These are phyloP conservation scores for Sclerotinia glacialis DNA, from an alignment of 2,329 filamentous ascomycete species.

Conservation along the genomic window DNA sequence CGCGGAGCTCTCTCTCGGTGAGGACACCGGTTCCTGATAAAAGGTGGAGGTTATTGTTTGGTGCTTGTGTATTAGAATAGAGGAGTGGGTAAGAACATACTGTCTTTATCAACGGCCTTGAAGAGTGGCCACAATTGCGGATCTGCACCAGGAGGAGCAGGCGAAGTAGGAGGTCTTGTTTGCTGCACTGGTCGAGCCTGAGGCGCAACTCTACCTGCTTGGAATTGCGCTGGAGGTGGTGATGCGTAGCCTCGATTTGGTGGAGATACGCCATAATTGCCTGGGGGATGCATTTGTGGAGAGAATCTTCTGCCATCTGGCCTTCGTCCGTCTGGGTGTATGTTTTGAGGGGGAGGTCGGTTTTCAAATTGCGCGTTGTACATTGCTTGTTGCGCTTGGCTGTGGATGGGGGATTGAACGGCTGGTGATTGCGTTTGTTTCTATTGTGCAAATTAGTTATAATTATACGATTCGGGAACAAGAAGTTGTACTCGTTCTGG, in stretches of 20 bases:
- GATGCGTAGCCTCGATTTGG: constrained; percentile 46
- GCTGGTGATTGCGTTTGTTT: constrained; percentile 15
- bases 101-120: constrained; percentile 82
- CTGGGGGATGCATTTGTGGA: constrained; percentile 33
- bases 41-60: constrained; percentile 16
- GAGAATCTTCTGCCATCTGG: constrained; percentile 29
- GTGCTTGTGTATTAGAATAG: not conserved
- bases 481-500: constrained; percentile 44
- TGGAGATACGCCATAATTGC: constrained; percentile 37
- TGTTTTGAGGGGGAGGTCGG: constrained; percentile 29
- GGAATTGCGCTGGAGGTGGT: constrained; percentile 43
- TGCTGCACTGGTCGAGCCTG: constrained; percentile 48
- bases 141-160: constrained; percentile 59
- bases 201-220: constrained; percentile 41
- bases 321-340: constrained; percentile 24
- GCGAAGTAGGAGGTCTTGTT: constrained; percentile 64
- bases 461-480: not conserved
- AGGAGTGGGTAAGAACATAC: constrained; percentile 44
- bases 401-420: not conserved
- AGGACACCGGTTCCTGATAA: constrained; percentile 70
- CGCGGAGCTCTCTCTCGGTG: constrained; percentile 80
- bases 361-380: constrained; percentile 33
- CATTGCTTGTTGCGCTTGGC: constrained; percentile 31
- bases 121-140: constrained; percentile 82
- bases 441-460: constrained; percentile 12